Evolutionary conservation across 2,329 filamentous ascomycete species (phyloP), one percentile per base, ranked within the genome.

Genomic region (Penicillium sp.): DNA sequence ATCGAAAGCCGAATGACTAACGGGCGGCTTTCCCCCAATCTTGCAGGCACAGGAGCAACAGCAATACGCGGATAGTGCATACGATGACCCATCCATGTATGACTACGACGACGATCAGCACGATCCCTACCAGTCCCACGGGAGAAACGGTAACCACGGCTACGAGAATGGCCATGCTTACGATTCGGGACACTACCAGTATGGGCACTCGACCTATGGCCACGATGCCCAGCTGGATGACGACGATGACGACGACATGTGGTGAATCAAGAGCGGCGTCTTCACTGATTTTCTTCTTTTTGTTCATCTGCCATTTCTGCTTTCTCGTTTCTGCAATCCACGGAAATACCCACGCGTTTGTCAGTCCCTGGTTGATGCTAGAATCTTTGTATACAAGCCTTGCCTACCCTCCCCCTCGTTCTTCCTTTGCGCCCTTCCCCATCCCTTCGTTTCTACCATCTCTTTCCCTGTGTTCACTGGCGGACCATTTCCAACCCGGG

Each of bases 71-170:
- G 77, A 79, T 51, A 72, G 69, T 53, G 70, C 73, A 40, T 75
- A 80, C 49, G 79, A 81, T 51, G 79, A 83, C 56, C 75, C 77
- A 50, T 77, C 80, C 57, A 79, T 77, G 65, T 83, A 81, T 63
- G 79, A 79, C 58, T 79, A 81, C 63, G 77, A 80, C 39, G 73
- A 78, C 56, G 75, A 76, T 60, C 66, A 66, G 39, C 68, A 70
- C 48, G 71, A 71, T 61, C 66, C 64, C 39, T 71, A 75, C 59
- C 67, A 70, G 52, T 62, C 72, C 48, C 72, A 73, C 42, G 72
- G 73, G 29, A 67, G 71, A 52, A 66, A 69, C 39, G 71, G 68
- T 50, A 72, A 72, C 61, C 70, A 73, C 23, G 67, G 69, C 54
- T 70, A 75, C 56, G 73, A 77, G 48, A 72, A 72, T 53, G 71